phyloP scores from a whole-genome alignment of 2,329 filamentous ascomycete genomes.

The Zarea fungicola region DNA sequence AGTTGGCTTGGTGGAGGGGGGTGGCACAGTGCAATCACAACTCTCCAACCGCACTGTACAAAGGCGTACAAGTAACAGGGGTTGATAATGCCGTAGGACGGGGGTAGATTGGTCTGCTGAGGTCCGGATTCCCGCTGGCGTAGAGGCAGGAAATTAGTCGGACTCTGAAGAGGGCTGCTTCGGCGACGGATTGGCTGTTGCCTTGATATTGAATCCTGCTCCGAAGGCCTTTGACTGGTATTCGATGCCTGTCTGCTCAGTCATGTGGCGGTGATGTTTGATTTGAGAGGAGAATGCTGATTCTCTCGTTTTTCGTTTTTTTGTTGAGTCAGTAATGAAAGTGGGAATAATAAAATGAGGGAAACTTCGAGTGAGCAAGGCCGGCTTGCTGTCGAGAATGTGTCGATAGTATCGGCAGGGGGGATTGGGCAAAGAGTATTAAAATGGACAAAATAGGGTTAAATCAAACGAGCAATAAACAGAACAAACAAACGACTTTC shows the following conservation, averaged over 20 bases:
- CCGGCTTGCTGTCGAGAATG: constrained; percentile 48
- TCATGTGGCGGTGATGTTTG: constrained; percentile 9
- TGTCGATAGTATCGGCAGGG: constrained; percentile 31
- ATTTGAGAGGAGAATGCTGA: background rate
- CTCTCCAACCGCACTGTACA: too few species aligned
- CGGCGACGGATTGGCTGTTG: constrained; percentile 4
- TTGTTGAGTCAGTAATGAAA: constrained; percentile 27
- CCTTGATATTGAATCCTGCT: constrained; percentile 1
- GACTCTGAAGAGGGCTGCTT: background rate
- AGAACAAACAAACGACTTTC: constrained; percentile 26
- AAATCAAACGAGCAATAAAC: constrained; percentile 2
- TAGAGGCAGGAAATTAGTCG: constrained; percentile 9
- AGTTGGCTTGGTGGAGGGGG: constrained; percentile 1
- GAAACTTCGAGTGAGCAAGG: constrained; percentile 48
- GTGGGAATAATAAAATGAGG: constrained; percentile 41
- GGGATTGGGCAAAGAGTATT: constrained; percentile 19
- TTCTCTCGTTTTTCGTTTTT: constrained; percentile 23
- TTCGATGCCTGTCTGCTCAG: background rate
- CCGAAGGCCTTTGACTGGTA: constrained; percentile 5
- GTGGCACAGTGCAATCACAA: constrained; percentile 8
- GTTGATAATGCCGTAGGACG: background rate
- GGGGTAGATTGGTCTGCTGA: constrained; percentile 7
- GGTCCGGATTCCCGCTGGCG: background rate
- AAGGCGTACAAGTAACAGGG: constrained; percentile 1
- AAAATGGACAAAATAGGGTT: constrained; percentile 30